Conservation (phyloP, 2,329 filamentous ascomycete genomes). For the Arthrobotrys entomopaga region DNA sequence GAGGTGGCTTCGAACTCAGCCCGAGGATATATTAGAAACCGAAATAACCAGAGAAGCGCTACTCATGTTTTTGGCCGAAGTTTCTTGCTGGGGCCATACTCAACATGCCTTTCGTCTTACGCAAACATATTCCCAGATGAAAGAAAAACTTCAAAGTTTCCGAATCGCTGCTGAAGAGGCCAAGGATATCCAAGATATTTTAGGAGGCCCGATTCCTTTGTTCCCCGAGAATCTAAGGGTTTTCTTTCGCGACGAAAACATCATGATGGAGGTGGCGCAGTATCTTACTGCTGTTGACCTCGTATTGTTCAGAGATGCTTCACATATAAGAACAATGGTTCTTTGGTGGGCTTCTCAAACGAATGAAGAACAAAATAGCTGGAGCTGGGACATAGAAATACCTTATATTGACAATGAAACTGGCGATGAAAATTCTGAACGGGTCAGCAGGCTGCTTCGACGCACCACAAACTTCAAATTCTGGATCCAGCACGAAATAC, state of each 20-base stretch:
- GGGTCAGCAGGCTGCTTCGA: conserved; percentile 41
- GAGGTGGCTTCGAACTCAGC: conserved; percentile 45
- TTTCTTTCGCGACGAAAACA: conserved; percentile 47
- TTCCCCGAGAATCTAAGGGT: conserved; percentile 50
- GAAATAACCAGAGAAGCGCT: conserved; percentile 38
- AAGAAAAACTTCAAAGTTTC: conserved; percentile 42
- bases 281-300: conserved; percentile 53
- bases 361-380: conserved; percentile 31
- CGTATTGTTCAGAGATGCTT: conserved; percentile 48
- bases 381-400: conserved; percentile 41
- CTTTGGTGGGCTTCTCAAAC: conserved; percentile 47
- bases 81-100: conserved; percentile 40
- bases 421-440: conserved; percentile 11
- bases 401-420: conserved; percentile 27
- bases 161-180: conserved; percentile 23
- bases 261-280: conserved; percentile 45
- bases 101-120: conserved; percentile 38
- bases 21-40: conserved; percentile 45
- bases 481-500: conserved; percentile 51
- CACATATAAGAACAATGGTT: conserved; percentile 30
- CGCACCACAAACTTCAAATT: conserved; percentile 43
- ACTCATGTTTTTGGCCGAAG: conserved; percentile 49
- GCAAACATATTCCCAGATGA: conserved; percentile 43
- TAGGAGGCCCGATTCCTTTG: conserved; percentile 2
- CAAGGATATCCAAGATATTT: conserved; percentile 5